Evolutionary conservation across 2,329 filamentous ascomycete genomes (phyloP), one percentile per base, ranked within the genome.

Genomic region (Colletotrichum cereale): DNA sequence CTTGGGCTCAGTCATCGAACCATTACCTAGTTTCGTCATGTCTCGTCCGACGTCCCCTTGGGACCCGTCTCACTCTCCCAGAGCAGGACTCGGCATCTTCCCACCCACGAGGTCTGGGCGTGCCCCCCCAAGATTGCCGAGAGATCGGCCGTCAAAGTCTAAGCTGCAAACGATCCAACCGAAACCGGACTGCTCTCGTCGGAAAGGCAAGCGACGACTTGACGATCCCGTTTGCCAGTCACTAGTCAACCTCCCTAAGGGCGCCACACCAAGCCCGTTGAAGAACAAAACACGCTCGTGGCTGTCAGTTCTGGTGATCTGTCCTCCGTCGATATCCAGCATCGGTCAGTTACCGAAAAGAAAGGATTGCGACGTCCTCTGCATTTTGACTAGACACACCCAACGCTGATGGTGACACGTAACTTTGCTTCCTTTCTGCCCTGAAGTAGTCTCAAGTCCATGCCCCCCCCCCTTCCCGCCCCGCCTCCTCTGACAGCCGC

Each of bases 71-170:
- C n/a, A n/a, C n/a, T n/a, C n/a, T n/a, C n/a, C 11, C n/a, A 10
- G 26, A 7, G 16, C 29, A 40, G 16, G 34, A 42, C 26, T 21
- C 14, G 5, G 50, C 2, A 44, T 67, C 52, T 67, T 29, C 26
- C 11, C 52, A 48, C 53, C 36, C 36, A 26, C 50, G 58, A 50
- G 44, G 58, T 47, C 42, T 29, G 47, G 53, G 61, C 57, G 26
- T 58, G 50, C 56, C n/a, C n/a, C n/a, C n/a, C n/a, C n/a, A 18
- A 67, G 68, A 71, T 71, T 71, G 64, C 64, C 68, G 68, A 67
- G 61, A 31, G 61, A 53, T 42, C n/a, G 26, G 16, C 14, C 14
- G 47, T 31, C 18, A 26, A 21, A 10, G 18, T 26, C 62, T 24
- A 53, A 34, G 36, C 38, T 44, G 50, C 50, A 55, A 63, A n/a